Conservation (phyloP, 1,284 basidiomycete genomes). For the Mycena citricolor region DNA sequence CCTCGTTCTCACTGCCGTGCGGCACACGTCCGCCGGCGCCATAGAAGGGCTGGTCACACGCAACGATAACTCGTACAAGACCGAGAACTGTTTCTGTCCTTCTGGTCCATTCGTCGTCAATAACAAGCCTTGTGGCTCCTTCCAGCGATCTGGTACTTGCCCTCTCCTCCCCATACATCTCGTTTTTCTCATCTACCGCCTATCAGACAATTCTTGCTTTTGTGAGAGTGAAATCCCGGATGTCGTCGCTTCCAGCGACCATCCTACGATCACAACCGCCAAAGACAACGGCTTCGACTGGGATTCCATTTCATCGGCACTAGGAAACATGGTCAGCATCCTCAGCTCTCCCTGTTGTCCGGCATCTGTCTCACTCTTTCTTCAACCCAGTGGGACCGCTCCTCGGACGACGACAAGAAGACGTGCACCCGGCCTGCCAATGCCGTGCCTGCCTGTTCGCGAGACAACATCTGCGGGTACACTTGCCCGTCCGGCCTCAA, state of each 20-base stretch:
- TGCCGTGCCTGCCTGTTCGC: constrained; percentile 14
- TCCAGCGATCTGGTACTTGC: too few relatives aligned
- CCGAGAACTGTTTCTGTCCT: constrained; percentile 14
- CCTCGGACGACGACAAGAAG: constrained; percentile 6
- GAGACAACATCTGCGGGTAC: constrained; percentile 23
- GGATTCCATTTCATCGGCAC: too few relatives aligned
- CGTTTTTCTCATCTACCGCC: too few relatives aligned
- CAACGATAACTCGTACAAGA: too few relatives aligned
- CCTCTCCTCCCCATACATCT: neutral
- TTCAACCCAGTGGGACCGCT: constrained; percentile 12
- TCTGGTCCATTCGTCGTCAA: neutral
- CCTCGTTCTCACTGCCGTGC: too few relatives aligned
- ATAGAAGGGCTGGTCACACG: constrained; percentile 11
- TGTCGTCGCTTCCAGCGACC: constrained; percentile 1
- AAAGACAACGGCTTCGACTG: neutral
- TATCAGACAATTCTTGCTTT: constrained; percentile 8
- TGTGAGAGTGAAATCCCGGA: constrained; percentile 9
- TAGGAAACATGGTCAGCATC: too few relatives aligned
- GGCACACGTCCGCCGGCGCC: constrained; percentile 8
- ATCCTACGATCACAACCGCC: neutral
- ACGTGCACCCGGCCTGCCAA: constrained; percentile 24
- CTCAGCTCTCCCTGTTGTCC: too few relatives aligned
- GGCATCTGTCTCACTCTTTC: neutral
- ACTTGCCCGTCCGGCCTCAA: constrained; percentile 20
- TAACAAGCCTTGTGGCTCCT: neutral